phyloP scores from a whole-genome alignment of 139 green algal species.

The Klebsormidium nitens region DNA sequence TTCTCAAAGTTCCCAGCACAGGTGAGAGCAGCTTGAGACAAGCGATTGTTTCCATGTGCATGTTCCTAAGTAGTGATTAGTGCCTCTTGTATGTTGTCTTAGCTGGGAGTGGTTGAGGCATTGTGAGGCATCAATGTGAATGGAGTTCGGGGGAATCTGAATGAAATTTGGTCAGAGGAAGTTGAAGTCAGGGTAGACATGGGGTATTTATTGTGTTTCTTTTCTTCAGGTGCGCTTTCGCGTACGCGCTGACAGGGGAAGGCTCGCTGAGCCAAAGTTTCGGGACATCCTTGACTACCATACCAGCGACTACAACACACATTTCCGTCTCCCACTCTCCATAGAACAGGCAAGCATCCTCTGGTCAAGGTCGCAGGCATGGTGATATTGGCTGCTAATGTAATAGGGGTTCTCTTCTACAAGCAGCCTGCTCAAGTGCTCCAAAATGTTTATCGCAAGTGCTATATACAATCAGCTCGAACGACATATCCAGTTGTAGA shows the following conservation, averaged over 20 bases:
- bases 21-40: conserved; percentile 4
- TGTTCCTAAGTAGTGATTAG: neutral
- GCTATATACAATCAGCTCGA: too few relatives aligned
- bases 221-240: conserved; percentile 21
- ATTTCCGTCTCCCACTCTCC: conserved; percentile 30
- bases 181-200: neutral
- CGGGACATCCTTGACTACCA: conserved; percentile 11
- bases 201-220: neutral
- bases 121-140: too few relatives aligned
- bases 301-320: conserved; percentile 17
- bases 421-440: too few relatives aligned
- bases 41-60: conserved; percentile 14
- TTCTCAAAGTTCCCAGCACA: conserved; percentile 2
- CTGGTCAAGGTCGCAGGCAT: neutral
- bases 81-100: neutral
- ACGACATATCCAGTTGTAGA: too few relatives aligned
- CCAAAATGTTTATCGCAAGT: too few relatives aligned
- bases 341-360: conserved; percentile 8
- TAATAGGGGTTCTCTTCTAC: neutral
- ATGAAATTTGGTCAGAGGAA: neutral
- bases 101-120: too few relatives aligned
- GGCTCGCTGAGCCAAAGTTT: conserved; percentile 18
- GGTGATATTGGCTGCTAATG: neutral
- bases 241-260: conserved; percentile 10
- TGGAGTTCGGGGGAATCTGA: too few relatives aligned